Percentiles rank a stretch among this genome's conserved stretches.
Conservation (phyloP, 2,329 filamentous ascomycete species). For the Aspergillus sp. region DNA sequence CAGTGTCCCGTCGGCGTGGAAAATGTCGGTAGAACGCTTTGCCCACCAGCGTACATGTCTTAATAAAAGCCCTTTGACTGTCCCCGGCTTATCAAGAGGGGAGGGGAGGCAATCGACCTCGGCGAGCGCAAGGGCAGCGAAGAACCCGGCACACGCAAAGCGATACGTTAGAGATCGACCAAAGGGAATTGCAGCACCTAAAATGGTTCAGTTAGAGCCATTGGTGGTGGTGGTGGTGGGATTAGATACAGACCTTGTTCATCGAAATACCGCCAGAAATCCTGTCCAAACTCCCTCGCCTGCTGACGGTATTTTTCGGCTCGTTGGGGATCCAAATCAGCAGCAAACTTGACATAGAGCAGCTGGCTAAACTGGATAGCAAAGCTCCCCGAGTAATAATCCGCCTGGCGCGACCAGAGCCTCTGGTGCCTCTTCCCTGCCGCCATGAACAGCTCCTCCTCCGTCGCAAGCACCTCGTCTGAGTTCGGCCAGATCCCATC, state of each 20-base stretch:
- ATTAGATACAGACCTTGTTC: neutral
- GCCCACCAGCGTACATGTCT: slow-evolving; percentile 59
- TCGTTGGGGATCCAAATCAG: slow-evolving; percentile 47
- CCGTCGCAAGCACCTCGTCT: too few relatives aligned
- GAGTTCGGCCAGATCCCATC: too few relatives aligned
- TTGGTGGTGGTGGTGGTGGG: too few relatives aligned
- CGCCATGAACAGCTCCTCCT: too few relatives aligned
- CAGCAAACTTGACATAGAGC: slow-evolving; percentile 51
- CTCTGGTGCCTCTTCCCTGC: too few relatives aligned
- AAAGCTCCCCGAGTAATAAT: slow-evolving; percentile 61
- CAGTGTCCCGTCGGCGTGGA: slow-evolving; percentile 54
- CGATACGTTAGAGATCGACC: slow-evolving; percentile 57
- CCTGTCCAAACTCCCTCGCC: slow-evolving; percentile 48
- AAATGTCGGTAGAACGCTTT: slow-evolving; percentile 47
- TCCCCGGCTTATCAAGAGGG: slow-evolving; percentile 39
- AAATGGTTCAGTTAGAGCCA: too few relatives aligned
- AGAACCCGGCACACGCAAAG: slow-evolving; percentile 57
- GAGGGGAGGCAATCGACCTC: slow-evolving; percentile 30
- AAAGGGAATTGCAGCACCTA: slow-evolving; percentile 57
- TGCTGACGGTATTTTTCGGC: slow-evolving; percentile 43
- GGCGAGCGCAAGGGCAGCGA: slow-evolving; percentile 51
- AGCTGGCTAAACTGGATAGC: slow-evolving; percentile 59
- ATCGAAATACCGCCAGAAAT: slow-evolving; percentile 57
- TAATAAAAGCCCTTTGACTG: slow-evolving; percentile 55
- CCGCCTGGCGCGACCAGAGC: slow-evolving; percentile 31